Conservation (phyloP, 2,329 filamentous ascomycete genomes). For the Decorospora gaudefroyi region DNA sequence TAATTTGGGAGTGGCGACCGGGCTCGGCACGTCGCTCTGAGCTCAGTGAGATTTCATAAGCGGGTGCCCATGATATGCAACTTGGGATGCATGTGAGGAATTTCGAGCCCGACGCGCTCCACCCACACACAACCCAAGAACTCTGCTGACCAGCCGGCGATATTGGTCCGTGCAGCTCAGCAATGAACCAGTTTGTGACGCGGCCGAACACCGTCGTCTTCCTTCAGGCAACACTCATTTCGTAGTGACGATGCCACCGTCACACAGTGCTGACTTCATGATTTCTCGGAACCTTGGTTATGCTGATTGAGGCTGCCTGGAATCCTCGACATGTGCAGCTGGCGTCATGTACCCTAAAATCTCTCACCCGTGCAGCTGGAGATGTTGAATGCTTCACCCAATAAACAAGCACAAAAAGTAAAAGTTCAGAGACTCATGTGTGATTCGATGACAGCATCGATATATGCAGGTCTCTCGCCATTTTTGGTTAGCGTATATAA, state of each 20-base stretch:
- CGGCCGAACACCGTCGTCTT: slow-evolving; percentile 4
- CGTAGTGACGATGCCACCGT: background rate
- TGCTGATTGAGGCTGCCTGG: no score
- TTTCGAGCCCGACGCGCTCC: slow-evolving; percentile 20
- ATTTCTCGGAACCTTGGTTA: no score
- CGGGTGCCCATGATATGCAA: slow-evolving; percentile 17
- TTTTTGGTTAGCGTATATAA: no score
- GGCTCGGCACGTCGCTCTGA: slow-evolving; percentile 24
- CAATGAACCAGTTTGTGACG: slow-evolving; percentile 4
- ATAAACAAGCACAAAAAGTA: no score
- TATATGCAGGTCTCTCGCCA: no score
- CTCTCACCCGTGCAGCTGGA: no score
- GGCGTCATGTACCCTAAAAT: no score
- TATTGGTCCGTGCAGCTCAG: slow-evolving; percentile 8
- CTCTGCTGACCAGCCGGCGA: slow-evolving; percentile 6
- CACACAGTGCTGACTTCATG: slow-evolving; percentile 7
- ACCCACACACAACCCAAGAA: slow-evolving; percentile 18
- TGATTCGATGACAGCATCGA: no score
- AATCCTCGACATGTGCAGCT: no score
- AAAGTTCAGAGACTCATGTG: no score
- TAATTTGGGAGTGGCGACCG: no score
- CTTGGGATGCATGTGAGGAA: slow-evolving; percentile 17
- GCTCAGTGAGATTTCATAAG: slow-evolving; percentile 26
- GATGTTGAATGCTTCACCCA: no score
- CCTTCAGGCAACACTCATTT: slow-evolving; percentile 11